Evolutionary conservation across 768 basidiomycete species (phyloP).

Genomic region (Mycena chlorophos): DNA sequence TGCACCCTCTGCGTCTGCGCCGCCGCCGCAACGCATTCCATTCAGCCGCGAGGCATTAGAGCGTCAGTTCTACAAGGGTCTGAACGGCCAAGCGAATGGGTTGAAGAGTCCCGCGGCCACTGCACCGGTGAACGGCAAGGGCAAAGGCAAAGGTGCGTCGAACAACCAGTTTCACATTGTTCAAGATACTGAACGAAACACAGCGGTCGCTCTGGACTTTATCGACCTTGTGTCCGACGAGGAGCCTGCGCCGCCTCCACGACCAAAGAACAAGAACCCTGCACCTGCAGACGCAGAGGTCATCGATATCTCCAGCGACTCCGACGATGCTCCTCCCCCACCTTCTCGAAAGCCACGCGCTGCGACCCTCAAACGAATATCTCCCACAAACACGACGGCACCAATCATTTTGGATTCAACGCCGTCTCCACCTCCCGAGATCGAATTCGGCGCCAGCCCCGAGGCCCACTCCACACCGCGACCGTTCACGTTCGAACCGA

Average conservation of each 20-base stretch:
- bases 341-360: too few species aligned
- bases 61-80: slow-evolving; percentile 4
- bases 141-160: not conserved
- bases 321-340: too few species aligned
- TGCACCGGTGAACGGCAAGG: not conserved
- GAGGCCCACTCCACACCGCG: too few species aligned
- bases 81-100: too few species aligned
- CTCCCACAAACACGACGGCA: too few species aligned
- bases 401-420: too few species aligned
- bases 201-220: not conserved
- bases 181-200: not conserved
- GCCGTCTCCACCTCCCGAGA: too few species aligned
- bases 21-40: not conserved
- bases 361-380: too few species aligned
- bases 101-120: not conserved
- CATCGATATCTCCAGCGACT: not conserved
- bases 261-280: not conserved
- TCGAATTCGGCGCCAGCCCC: too few species aligned
- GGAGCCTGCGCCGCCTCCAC: not conserved
- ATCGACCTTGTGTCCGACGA: slow-evolving; percentile 15
- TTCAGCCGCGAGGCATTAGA: slow-evolving; percentile 1
- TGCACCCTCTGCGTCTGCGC: slow-evolving; percentile 14
- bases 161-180: not conserved
- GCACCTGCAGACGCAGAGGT: not conserved
- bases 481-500: too few species aligned